Evolutionary conservation across 192 early-diverging fungal genomes (phyloP), one percentile per base, ranked within the genome.

Genomic region (Linderina pennispora): DNA sequence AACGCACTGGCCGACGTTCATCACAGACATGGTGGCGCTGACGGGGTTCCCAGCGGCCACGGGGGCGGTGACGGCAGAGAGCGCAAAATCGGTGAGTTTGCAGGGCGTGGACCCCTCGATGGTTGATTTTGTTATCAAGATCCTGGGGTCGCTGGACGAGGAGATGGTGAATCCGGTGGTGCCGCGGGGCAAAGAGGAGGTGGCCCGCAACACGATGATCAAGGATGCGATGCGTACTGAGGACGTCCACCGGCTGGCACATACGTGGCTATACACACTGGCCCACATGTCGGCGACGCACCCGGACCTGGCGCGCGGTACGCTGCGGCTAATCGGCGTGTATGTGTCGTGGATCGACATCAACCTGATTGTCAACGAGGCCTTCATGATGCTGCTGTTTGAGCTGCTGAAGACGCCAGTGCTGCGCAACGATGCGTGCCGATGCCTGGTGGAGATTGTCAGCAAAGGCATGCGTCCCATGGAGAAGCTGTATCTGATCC

Each of bases 341-440:
- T 98, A 94, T 78, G 85, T 93, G n/a, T 82, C 86, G 14, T 98
- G 94, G 94, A 89, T 96, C 43, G 91, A 96, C 53, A 92, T 96
- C 35, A 86, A 82, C 17, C 77, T 96, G 19, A 79, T 98, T 41
- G 86, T 90, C 38, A 90, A 89, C 62, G 77, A 88, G 58, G 62
- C 73, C 38, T 89, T 92, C 34, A 83, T 94, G 48, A 58, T 74
- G 5, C 55, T 82, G 2, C 62, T 98, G 37, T 89, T 88, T 62
- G 80, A 79, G 26, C 79, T 91, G 34, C 62, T 98, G 16, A 51
- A 65, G 28, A 50, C 76, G 1, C 61, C 66, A 9, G 65, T 65
- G 14, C 56, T 96, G 50, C 79, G 85, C 23, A 80, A 78, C 33
- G 73, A 80, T 13, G 90, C 92, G 36, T 82, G 86, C 45, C 83